Base-by-base conservation (phyloP, 192 early-diverging fungal species). In the Linnemannia exigua region DNA sequence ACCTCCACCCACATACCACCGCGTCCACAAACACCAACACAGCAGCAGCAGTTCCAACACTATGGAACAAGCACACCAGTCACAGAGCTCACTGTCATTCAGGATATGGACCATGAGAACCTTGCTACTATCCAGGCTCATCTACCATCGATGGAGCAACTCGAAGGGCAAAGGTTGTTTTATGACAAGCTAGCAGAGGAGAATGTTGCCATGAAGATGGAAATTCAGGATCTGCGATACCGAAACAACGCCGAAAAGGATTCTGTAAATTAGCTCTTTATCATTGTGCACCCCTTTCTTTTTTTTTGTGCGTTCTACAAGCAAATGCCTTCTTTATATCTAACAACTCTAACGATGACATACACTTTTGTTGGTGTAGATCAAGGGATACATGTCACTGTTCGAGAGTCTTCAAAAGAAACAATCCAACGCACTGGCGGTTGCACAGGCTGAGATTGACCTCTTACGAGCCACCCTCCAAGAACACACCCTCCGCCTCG, bases 331-430 rank as follows among this genome's bases (percentile, higher is more conserved):
- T 44, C 16, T 48, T 48, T 33, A 11, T 41, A 1, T 71, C 17
- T 61, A 61, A 5, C 20, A 20, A 20, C 20, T 72, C n/a, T n/a
- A n/a, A n/a, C n/a, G n/a, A n/a, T n/a, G n/a, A n/a, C n/a, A n/a
- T n/a, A n/a, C n/a, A n/a, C n/a, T 67, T 76, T 25, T 15, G 0
- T 44, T 6, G 15, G 8, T 35, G 33, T 58, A 86, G 84, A 80
- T 79, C 78, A 86, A 80, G 44, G 73, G 74, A 17, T 86, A 86
- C 48, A 86, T 86, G 84, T 86, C 84, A 4, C 51, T 86, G 12
- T 86, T 80, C 70, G 84, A 86, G 71, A 80, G 73, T 22, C 54
- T 86, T 20, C 84, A 86, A 80, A 86, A 80, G 75, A 86, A 86
- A 25, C 84, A 86, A 77, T 41, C 79, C 17, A 86, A 80, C 66